Evolutionary conservation across 2,329 filamentous ascomycete species (phyloP), one percentile per base, ranked within the genome.

Genomic region (Camillea tinctor): DNA sequence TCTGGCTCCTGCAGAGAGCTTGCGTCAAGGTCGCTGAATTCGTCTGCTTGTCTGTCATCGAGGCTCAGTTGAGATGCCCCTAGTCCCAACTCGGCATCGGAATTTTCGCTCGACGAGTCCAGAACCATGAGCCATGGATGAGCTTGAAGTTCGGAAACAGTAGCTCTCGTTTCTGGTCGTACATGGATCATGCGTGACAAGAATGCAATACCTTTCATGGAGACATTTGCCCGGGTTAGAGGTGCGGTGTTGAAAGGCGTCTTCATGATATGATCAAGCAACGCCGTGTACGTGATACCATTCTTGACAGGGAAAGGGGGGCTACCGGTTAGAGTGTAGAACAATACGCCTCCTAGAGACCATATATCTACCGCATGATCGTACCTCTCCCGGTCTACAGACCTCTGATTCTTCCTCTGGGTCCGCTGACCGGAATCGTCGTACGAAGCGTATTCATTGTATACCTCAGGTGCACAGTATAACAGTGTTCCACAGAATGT

Each of bases 391-490:
- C 76, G 84, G 64, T 76, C 74, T 13, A 71, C 68, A 60, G 71
- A 69, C 48, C 88, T 85, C 21, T 86, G 83, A 66, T 87, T 89
- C 59, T 84, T 84, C n/a, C 87, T 82, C 30, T 82, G 81, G 44
- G 81, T 82, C 44, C 87, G 80, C 61, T 88, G 83, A n/a, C 85
- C 87, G 54, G 86, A 80, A 67, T 90, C 88, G 68, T 96, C 90
- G 54, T 88, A 88, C 64, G 88, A 83, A 22, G 76, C 74, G 67
- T 84, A 89, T 61, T 88, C 87, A 7, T 90, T 92, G 71, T 98
- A 99, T 1, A 99, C 94, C 71, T 99, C 95, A 0, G 95, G 95
- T 0, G 95, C 95, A 73, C 95, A 98, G 76, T 98, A 99, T 3
- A 99, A 80, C 24, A 99, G 79, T 0, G 95, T 99, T 30, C 96